Percentiles rank a stretch among this genome's conserved stretches.
These are phyloP conservation scores for Penicillium janthinellum DNA, from an alignment of 2,329 filamentous ascomycete genomes.

Conservation along the genomic window DNA sequence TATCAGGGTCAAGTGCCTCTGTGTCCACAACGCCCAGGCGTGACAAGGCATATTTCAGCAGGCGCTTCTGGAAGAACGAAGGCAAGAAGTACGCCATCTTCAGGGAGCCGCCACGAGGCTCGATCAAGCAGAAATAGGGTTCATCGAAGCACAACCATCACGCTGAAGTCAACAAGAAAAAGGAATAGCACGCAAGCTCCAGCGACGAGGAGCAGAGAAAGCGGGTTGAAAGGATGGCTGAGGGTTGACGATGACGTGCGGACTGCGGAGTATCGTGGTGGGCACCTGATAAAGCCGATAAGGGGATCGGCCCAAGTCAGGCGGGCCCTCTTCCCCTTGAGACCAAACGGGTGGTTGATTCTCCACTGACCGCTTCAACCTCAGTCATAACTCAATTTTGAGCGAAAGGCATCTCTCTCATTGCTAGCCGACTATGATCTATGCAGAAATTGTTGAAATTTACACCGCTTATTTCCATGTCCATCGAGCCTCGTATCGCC, in stretches of 20 bases:
- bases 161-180: constrained; percentile 9
- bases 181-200: constrained; percentile 7
- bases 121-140: constrained; percentile 24
- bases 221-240: constrained; percentile 15
- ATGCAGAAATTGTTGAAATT: neutral
- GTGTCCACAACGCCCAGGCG: constrained; percentile 85
- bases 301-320: constrained; percentile 28
- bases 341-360: constrained; percentile 6
- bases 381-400: neutral
- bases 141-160: constrained; percentile 32
- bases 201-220: constrained; percentile 8
- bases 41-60: constrained; percentile 82
- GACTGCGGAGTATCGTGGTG: constrained; percentile 32
- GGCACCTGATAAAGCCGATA: constrained; percentile 27
- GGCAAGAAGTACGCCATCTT: constrained; percentile 75
- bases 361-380: constrained; percentile 4
- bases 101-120: constrained; percentile 35
- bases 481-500: neutral
- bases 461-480: neutral
- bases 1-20: constrained; percentile 81
- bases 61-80: constrained; percentile 78
- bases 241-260: constrained; percentile 35
- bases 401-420: neutral
- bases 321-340: constrained; percentile 11
- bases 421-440: neutral